Evolutionary conservation across 169 alveolate species (phyloP), one percentile per base, ranked within the genome.

Genomic region (Neospora caninum): DNA sequence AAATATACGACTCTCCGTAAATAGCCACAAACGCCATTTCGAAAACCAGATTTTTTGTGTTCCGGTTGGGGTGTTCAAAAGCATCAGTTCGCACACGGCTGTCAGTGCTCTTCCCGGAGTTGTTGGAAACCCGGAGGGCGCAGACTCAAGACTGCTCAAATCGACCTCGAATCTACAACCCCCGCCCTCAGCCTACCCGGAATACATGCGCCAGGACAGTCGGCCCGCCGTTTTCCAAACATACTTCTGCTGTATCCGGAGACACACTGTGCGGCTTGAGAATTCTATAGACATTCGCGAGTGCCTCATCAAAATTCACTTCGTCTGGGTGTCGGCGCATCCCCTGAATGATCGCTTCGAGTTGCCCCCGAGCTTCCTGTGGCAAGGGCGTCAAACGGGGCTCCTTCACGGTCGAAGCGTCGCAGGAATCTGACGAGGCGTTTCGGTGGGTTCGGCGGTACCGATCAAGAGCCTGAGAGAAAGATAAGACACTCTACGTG

Each of bases 251-350:
- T 34, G 84, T 73, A 9, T 73, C 84, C 42, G 41, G 39, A 34
- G 84, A 73, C 13, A 36, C 45, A 34, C 84, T 73, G 42, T 31
- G 29, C 31, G 86, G 93, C 67, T 67, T 39, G 6, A 88, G 83
- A 31, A 64, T 54, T 18, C 93, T 45, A 39, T 64, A 88, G 93
- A 88, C 86, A 54, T 91, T 91, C 9, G 91, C 88, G 0, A 95
- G 64, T 80, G 99, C 98, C 93, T 98, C 98, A 36, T 95, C 96
- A 58, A 97, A 97, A 94, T 98, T 98, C 34, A 91, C 95, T 83
- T 96, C 97, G 43, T 86, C 96, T 45, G 95, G 95, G 38, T 96
- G 95, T 88, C 97, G 96, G 70, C 96, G 86, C 88, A 89, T 86
- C 53, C 87, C 64, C 89, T 96, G 94, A 25, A 97, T 93, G 31